These are phyloP conservation scores for Dendryphion nanum DNA, from an alignment of 2,329 filamentous ascomycete species.

Conservation along the genomic window DNA sequence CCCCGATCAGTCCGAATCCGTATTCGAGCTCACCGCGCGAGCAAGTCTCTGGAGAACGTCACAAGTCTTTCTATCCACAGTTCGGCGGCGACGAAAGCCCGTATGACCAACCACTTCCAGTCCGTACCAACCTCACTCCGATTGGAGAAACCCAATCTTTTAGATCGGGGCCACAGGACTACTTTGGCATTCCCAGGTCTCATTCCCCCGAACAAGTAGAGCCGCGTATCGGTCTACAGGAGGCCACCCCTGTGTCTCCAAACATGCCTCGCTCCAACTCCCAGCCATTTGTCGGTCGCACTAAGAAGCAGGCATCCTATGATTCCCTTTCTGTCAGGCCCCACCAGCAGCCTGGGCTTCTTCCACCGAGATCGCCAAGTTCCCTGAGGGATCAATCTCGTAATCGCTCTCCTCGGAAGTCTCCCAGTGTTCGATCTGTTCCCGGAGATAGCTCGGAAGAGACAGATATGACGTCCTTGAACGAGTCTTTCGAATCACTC, in stretches of 20 bases:
- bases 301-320: constrained; percentile 40
- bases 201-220: constrained; percentile 47
- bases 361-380: constrained; percentile 42
- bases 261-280: constrained; percentile 31
- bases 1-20: constrained; percentile 19
- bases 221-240: constrained; percentile 40
- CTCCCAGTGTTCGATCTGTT: constrained; percentile 49
- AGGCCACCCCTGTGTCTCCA: constrained; percentile 43
- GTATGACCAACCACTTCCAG: constrained; percentile 25
- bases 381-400: constrained; percentile 11
- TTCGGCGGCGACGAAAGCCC: constrained; percentile 28
- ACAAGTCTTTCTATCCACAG: constrained; percentile 38
- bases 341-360: constrained; percentile 30
- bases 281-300: constrained; percentile 33
- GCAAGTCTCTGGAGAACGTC: constrained; percentile 24
- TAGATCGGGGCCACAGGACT: constrained; percentile 29
- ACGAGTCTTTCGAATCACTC: constrained; percentile 62
- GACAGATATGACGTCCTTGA: constrained; percentile 63
- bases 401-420: constrained; percentile 29
- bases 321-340: constrained; percentile 33
- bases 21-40: constrained; percentile 22
- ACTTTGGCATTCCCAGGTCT: constrained; percentile 48
- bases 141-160: constrained; percentile 34
- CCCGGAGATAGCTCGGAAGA: constrained; percentile 60
- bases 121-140: constrained; percentile 31